A percentile compares a stretch with the other conserved stretches of the same genome.
phyloP scores from a whole-genome alignment of 495 filamentous ascomycete genomes.

The Margaritispora aquatica region DNA sequence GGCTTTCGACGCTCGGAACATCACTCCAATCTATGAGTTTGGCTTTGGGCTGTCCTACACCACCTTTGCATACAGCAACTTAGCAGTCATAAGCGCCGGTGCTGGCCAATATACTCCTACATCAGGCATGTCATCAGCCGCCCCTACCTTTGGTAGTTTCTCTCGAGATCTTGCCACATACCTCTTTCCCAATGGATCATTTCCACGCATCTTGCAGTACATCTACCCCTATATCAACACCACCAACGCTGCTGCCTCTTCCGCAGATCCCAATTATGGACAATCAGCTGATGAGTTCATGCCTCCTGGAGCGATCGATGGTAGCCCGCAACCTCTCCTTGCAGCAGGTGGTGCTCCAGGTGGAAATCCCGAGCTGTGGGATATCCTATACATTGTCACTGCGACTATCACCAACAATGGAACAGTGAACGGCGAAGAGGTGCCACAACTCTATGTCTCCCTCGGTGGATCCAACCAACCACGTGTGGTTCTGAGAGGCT shows the following conservation, averaged over 20 bases:
- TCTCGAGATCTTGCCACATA: constrained; percentile 61
- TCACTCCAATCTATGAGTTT: constrained; percentile 83
- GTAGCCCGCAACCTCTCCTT: constrained; percentile 60
- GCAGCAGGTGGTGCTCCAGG: constrained; percentile 63
- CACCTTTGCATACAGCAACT: constrained; percentile 72
- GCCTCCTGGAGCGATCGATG: constrained; percentile 59
- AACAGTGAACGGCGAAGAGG: constrained; percentile 64
- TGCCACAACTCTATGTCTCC: constrained; percentile 80
- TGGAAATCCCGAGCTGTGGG: constrained; percentile 77
- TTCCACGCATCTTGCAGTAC: constrained; percentile 47
- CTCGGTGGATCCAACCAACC: constrained; percentile 76
- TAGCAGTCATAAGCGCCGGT: constrained; percentile 45
- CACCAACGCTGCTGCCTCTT: constrained; percentile 56
- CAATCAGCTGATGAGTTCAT: constrained; percentile 53
- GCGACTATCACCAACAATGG: constrained; percentile 84
- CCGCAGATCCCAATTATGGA: constrained; percentile 64
- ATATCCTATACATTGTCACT: constrained; percentile 70
- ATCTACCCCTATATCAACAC: constrained; percentile 92
- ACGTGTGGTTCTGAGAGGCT: constrained; percentile 66
- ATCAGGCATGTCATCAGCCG: constrained; percentile 57
- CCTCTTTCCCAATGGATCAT: constrained; percentile 57
- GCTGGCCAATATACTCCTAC: constrained; percentile 58
- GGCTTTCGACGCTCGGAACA: constrained; percentile 68
- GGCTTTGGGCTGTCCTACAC: constrained; percentile 89
- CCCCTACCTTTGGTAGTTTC: constrained; percentile 62